A percentile compares a stretch with the other conserved stretches of the same genome.
Conservation (phyloP, 2,329 filamentous ascomycete genomes). For the Harringtonia aguacate region DNA sequence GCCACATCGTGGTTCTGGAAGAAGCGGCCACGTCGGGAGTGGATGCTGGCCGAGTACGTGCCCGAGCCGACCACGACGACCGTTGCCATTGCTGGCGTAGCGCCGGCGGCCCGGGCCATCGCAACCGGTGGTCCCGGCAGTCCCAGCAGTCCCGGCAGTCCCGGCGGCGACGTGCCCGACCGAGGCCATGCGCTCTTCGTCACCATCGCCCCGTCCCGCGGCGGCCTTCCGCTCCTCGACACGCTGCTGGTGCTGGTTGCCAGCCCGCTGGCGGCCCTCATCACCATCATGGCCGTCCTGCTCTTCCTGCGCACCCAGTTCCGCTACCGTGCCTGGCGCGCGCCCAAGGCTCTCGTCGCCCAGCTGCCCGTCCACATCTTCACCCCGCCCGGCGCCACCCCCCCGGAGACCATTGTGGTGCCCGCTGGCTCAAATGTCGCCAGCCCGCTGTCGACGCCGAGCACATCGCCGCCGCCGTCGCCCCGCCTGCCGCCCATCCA, state of each 20-base stretch:
- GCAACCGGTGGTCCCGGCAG: not conserved
- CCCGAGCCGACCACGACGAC: not conserved
- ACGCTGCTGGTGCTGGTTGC: constrained; percentile 94
- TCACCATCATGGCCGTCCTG: constrained; percentile 84
- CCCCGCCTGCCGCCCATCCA: constrained; percentile 41
- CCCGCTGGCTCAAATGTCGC: constrained; percentile 1
- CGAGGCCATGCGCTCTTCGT: constrained; percentile 67
- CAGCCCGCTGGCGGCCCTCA: constrained; percentile 81
- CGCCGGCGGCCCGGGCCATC: not conserved
- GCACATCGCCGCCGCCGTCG: constrained; percentile 46
- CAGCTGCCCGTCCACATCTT: constrained; percentile 92
- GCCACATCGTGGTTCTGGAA: constrained; percentile 6
- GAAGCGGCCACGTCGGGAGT: constrained; percentile 7
- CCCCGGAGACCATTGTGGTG: not conserved
- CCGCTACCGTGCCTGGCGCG: constrained; percentile 81
- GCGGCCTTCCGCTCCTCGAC: constrained; percentile 88
- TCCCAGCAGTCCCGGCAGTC: not conserved
- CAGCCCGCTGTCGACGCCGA: not conserved
- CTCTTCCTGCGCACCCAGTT: constrained; percentile 82
- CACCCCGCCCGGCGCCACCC: constrained; percentile 54
- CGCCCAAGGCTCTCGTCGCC: constrained; percentile 94
- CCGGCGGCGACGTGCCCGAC: constrained; percentile 42
- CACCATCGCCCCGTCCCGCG: constrained; percentile 85
- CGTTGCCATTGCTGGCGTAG: too few relatives aligned
- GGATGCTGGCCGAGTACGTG: constrained; percentile 11